Base-by-base conservation (phyloP, 345 rosid genomes). In the Capsella bursapastoris region DNA sequence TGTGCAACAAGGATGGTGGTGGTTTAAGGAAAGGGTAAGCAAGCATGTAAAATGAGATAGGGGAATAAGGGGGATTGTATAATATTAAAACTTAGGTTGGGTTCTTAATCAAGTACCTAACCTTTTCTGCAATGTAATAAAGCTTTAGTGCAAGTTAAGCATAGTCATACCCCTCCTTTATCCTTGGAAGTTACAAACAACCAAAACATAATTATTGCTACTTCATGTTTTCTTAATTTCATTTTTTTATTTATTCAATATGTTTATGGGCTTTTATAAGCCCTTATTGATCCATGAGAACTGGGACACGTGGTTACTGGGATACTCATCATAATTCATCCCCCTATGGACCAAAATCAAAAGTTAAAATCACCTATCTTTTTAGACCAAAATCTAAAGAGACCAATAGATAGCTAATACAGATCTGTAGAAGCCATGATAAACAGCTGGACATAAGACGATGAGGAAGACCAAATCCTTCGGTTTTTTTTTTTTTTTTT, bases 101-200 rank as follows among this genome's bases (percentile, higher is more conserved):
- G 66, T 70, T 76, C 70, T 41, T 63, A 63, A 63, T 76, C 71
- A 63, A 63, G 66, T 64, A 76, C 75, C 75, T 63, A 69, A 69
- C 71, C 55, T 13, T 47, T 45, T 41, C 6, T n/a, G 66, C 52
- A 48, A 62, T 55, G 66, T 45, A 63, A 76, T 11, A 64, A 70
- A 77, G 67, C 48, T 77, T 64, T 70, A 77, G 80, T 77, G 76
- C 76, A 77, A 70, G 75, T 29, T 70, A 76, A 70, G 80, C 75
- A 63, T 76, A 57, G 59, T 63, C 14, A 47, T 37, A 22, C 25
- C 41, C 41, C 18, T 62, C 64, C 44, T 47, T 70, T 48, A 37
- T 13, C 66, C n/a, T 76, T 70, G 75, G 80, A 70, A 66, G 38
- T 56, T 29, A 62, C 80, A 55, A 35, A 62, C 80, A 63, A 35